Evolutionary conservation across 2,329 filamentous ascomycete species (phyloP).

Genomic region (Fusarium dlaminii): DNA sequence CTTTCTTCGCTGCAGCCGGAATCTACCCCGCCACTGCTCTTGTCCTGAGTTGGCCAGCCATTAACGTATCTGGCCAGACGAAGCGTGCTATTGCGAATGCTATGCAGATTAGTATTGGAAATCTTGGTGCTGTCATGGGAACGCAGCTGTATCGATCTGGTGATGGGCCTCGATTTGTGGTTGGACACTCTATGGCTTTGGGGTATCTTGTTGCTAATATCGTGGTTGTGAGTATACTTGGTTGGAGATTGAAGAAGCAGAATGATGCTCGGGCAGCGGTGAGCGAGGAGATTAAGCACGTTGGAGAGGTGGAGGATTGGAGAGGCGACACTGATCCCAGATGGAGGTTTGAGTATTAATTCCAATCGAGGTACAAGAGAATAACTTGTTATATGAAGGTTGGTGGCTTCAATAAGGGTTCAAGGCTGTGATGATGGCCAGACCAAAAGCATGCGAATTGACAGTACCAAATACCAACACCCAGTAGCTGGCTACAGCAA

Average conservation of each 20-base stretch:
- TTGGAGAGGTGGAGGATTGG: conserved; percentile 64
- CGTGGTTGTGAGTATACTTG: conserved; percentile 62
- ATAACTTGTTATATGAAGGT: rapidly evolving
- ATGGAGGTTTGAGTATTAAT: conserved; percentile 69
- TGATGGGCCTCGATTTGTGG: conserved; percentile 69
- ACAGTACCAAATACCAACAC: background rate
- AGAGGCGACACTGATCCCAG: conserved; percentile 69
- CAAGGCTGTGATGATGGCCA: rapidly evolving
- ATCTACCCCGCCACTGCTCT: conserved; percentile 74
- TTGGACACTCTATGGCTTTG: conserved; percentile 74
- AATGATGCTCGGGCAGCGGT: conserved; percentile 63
- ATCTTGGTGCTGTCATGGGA: conserved; percentile 73
- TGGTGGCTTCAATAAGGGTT: rapidly evolving
- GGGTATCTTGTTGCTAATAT: conserved; percentile 70
- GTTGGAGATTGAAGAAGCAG: conserved; percentile 63
- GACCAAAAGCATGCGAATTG: background rate
- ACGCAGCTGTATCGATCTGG: conserved; percentile 73
- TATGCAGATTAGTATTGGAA: conserved; percentile 78
- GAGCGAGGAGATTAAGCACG: conserved; percentile 56
- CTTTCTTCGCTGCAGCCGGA: conserved; percentile 71
- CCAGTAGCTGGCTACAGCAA: rapidly evolving
- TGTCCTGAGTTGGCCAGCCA: conserved; percentile 74
- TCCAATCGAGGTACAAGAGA: rapidly evolving
- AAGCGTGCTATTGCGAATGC: conserved; percentile 75
- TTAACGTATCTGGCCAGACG: conserved; percentile 76